These are phyloP conservation scores for Kwoniella bestiolae DNA, from an alignment of 768 basidiomycete genomes.

Conservation along the genomic window DNA sequence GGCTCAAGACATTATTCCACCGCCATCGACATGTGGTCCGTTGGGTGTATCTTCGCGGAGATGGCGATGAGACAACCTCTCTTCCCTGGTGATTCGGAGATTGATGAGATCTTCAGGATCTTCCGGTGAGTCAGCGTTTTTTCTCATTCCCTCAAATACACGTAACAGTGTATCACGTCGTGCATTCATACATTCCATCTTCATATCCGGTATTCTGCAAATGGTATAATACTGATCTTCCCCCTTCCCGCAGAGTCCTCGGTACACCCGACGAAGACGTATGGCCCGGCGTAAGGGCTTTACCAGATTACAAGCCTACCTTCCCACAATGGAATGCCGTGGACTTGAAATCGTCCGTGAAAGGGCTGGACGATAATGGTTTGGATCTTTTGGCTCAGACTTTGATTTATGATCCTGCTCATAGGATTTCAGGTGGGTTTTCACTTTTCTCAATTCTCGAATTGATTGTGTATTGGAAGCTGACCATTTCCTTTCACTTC, in stretches of 20 bases:
- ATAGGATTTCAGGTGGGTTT: constrained; percentile 82
- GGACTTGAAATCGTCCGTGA: constrained; percentile 70
- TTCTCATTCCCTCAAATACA: not conserved
- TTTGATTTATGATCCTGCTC: constrained; percentile 84
- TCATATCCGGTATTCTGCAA: too few species aligned
- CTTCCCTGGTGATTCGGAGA: constrained; percentile 99
- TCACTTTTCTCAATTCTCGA: not conserved
- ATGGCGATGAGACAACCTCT: constrained; percentile 92
- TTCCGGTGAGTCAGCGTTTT: constrained; percentile 71
- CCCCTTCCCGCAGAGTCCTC: constrained; percentile 67
- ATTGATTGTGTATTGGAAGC: not conserved
- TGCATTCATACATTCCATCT: too few species aligned
- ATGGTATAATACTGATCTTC: not conserved
- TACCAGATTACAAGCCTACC: constrained; percentile 94
- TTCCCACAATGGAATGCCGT: constrained; percentile 93
- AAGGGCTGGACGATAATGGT: constrained; percentile 74
- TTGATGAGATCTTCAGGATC: constrained; percentile 99
- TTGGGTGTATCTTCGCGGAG: constrained; percentile 96
- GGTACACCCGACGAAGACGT: constrained; percentile 89
- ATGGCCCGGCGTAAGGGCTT: constrained; percentile 85
- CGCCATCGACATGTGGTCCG: constrained; percentile 99
- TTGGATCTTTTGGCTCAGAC: constrained; percentile 77
- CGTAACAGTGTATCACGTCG: too few species aligned
- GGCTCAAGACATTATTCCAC: constrained; percentile 96
- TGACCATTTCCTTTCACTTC: not conserved